phyloP scores from a whole-genome alignment of 305 asterid species.

The Fraxinus dipetala region DNA sequence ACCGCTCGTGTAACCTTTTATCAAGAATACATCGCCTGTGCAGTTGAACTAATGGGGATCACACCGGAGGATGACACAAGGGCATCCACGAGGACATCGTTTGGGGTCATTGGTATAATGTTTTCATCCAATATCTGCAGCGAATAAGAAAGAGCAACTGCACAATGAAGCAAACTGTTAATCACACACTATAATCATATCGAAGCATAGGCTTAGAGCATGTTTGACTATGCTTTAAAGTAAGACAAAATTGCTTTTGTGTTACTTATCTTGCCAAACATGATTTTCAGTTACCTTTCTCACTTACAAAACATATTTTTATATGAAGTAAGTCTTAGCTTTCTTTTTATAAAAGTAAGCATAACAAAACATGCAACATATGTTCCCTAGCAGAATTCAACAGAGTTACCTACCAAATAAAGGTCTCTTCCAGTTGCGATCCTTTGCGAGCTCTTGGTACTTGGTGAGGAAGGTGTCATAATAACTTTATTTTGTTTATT shows the following conservation, averaged over 20 bases:
- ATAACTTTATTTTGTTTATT: constrained; percentile 43
- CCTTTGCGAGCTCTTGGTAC: constrained; percentile 62
- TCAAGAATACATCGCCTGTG: constrained; percentile 29
- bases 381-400: not conserved
- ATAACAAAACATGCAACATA: not conserved
- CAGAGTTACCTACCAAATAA: constrained; percentile 43
- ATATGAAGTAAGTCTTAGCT: not conserved
- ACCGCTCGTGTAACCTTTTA: not conserved
- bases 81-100: constrained; percentile 72
- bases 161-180: constrained; percentile 19
- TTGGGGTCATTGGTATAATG: constrained; percentile 69
- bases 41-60: constrained; percentile 58
- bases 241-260: not conserved
- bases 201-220: constrained; percentile 8
- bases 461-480: constrained; percentile 68
- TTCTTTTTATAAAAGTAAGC: not conserved
- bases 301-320: not conserved
- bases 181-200: not conserved
- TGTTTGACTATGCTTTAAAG: not conserved
- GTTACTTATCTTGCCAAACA: not conserved
- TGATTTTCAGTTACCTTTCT: not conserved
- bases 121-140: constrained; percentile 73
- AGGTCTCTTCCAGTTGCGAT: constrained; percentile 75
- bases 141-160: constrained; percentile 83
- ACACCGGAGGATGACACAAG: constrained; percentile 71